Conservation (phyloP, 176 grass and related monocot genomes). For the Oryza brachyantha region DNA sequence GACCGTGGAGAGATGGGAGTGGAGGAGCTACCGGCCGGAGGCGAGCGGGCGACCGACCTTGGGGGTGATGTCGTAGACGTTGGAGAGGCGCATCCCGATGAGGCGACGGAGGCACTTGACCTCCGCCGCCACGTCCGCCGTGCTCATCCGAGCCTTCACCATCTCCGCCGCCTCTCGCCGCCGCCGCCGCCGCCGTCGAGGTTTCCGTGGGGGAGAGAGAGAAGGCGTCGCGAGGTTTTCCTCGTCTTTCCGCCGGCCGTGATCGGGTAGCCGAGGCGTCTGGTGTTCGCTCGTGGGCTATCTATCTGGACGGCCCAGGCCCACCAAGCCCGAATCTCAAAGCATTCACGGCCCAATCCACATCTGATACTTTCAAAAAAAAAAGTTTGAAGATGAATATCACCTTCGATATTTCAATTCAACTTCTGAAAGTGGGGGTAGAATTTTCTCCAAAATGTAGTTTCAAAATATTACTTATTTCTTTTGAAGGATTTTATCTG, state of each 20-base stretch:
- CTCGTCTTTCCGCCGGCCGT: background rate
- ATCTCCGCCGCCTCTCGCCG: conserved; percentile 36
- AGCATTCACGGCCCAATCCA: too few species aligned
- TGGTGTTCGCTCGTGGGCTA: too few species aligned
- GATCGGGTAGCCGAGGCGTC: background rate
- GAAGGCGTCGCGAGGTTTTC: background rate
- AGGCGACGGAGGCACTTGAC: conserved; percentile 95
- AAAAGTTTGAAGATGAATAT: too few species aligned
- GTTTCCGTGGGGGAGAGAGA: too few species aligned
- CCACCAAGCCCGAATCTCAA: too few species aligned
- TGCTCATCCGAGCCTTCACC: conserved; percentile 99
- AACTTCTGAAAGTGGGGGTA: too few species aligned
- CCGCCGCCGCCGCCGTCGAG: background rate
- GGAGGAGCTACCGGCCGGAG: too few species aligned
- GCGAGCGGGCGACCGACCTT: conserved; percentile 38
- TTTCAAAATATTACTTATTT: too few species aligned
- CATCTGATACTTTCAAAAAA: background rate
- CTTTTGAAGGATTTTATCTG: too few species aligned
- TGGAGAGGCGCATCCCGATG: conserved; percentile 97
- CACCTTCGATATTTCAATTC: too few species aligned
- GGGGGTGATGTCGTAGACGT: conserved; percentile 96
- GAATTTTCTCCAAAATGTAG: too few species aligned
- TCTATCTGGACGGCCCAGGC: too few species aligned
- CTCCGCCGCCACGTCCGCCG: conserved; percentile 97
- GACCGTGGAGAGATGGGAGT: background rate